Evolutionary conservation across 164 flowering plant genomes (phyloP).

Genomic region (Magnolia kwangsiensis): DNA sequence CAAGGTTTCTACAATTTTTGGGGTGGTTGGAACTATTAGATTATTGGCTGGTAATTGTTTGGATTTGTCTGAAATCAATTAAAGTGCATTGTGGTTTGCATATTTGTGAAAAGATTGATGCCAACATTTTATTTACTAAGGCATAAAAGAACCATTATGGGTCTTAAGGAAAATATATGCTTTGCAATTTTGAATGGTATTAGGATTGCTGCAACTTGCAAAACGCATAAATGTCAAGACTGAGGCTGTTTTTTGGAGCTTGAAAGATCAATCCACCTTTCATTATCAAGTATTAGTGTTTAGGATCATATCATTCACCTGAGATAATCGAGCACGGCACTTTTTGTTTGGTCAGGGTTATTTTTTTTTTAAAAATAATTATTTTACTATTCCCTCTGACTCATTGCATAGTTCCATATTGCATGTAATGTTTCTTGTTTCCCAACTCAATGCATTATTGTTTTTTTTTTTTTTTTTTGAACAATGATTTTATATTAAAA

Average conservation of each 20-base stretch:
- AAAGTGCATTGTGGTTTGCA: not conserved
- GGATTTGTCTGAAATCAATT: not conserved
- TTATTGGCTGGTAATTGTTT: conserved; percentile 60
- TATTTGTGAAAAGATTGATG: not conserved
- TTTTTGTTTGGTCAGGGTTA: not conserved
- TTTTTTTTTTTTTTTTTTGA: no score
- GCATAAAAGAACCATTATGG: not conserved
- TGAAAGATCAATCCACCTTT: not conserved
- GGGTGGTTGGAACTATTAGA: conserved; percentile 78
- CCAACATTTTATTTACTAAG: not conserved
- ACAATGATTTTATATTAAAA: no score
- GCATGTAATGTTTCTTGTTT: not conserved
- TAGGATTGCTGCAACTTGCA: not conserved
- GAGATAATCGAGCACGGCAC: not conserved
- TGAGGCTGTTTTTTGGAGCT: not conserved
- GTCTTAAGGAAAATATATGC: not conserved
- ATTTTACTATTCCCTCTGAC: not conserved
- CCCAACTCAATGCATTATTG: not conserved
- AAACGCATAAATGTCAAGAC: not conserved
- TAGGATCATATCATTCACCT: not conserved
- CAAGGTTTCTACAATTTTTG: conserved; percentile 55
- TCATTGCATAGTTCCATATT: not conserved
- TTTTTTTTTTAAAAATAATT: no score
- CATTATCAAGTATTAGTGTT: no score
- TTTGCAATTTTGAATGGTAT: not conserved